These are phyloP conservation scores for Diaporthe eres DNA, from an alignment of 2,329 filamentous ascomycete genomes.

Conservation along the genomic window DNA sequence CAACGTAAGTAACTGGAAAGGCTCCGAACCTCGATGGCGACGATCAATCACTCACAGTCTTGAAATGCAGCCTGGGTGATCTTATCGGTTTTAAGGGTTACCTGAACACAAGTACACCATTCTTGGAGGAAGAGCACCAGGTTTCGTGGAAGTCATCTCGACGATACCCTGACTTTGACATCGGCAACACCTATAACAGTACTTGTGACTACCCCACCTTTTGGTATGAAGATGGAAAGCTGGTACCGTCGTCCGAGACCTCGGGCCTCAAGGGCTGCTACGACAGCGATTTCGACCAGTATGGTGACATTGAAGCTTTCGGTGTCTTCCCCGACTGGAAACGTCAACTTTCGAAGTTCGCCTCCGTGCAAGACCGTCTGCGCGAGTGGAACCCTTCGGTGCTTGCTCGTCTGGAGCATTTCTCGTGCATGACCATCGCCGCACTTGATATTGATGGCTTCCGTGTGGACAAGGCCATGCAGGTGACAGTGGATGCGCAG, in stretches of 20 bases:
- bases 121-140: constrained; percentile 67
- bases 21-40: background rate
- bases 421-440: constrained; percentile 73
- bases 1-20: constrained; percentile 56
- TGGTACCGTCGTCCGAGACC: constrained; percentile 61
- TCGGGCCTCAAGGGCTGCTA: constrained; percentile 67
- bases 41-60: constrained; percentile 32
- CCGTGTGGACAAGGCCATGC: constrained; percentile 75
- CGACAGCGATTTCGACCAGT: constrained; percentile 73
- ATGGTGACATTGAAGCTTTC: constrained; percentile 73
- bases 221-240: constrained; percentile 70
- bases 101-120: constrained; percentile 70
- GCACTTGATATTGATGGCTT: constrained; percentile 76
- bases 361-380: constrained; percentile 75
- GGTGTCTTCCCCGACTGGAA: constrained; percentile 74
- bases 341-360: constrained; percentile 75
- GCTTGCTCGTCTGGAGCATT: constrained; percentile 67
- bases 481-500: constrained; percentile 70
- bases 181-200: constrained; percentile 65
- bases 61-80: constrained; percentile 63
- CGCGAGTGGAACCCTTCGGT: constrained; percentile 74
- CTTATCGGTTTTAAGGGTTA: constrained; percentile 73
- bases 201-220: constrained; percentile 71
- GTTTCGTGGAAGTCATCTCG: constrained; percentile 67
- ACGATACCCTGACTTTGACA: constrained; percentile 69